Evolutionary conservation across 2,329 filamentous ascomycete species (phyloP).

Genomic region (Clarireedia paspali): DNA sequence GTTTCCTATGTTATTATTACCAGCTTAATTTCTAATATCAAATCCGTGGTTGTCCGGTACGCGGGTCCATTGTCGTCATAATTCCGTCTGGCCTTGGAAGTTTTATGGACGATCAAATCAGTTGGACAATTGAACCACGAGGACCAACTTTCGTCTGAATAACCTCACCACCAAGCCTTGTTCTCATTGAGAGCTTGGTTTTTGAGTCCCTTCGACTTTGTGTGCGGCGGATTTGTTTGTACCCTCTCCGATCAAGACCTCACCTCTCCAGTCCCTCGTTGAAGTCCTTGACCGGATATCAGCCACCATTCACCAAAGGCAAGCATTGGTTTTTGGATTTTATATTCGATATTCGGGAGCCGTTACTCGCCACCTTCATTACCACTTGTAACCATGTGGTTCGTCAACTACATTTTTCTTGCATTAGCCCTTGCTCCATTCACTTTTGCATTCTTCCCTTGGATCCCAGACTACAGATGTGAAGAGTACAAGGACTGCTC

Average conservation of each 20-base stretch:
- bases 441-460: slow-evolving; percentile 23
- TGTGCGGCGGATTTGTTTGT: no score
- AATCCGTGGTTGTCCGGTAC: slow-evolving; percentile 19
- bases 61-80: slow-evolving; percentile 6
- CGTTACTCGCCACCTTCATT: neutral
- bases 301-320: no score
- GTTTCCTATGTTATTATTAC: slow-evolving; percentile 5
- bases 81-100: neutral
- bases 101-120: neutral
- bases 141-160: neutral
- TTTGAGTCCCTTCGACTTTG: no score
- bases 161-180: no score
- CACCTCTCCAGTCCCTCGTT: neutral
- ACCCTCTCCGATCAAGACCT: neutral
- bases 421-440: slow-evolving; percentile 2
- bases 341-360: no score
- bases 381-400: neutral
- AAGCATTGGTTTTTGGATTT: no score
- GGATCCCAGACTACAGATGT: slow-evolving; percentile 21
- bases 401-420: neutral
- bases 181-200: no score
- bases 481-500: neutral
- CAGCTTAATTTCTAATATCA: slow-evolving; percentile 23
- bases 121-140: neutral
- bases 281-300: no score